Base-by-base conservation (phyloP, 2,329 filamentous ascomycete species). In the Trichoderma sp. region DNA sequence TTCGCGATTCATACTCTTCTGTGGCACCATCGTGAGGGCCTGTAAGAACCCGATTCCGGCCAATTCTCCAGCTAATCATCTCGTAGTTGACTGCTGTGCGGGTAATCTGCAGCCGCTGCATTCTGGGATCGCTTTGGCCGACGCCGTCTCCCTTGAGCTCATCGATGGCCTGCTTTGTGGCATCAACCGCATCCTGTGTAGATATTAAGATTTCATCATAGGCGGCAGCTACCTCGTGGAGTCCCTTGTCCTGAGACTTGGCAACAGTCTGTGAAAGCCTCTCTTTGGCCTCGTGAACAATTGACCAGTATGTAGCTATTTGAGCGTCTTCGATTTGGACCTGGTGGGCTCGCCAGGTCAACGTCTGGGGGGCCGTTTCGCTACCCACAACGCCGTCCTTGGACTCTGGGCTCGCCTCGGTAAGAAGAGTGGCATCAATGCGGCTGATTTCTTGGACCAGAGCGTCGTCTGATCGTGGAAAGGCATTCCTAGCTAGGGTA, bases 21-120 rank as follows among this genome's bases (percentile, higher is more conserved):
- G 85, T 78, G 17, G 92, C 85, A 3, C 94, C 94, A 73, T 98
- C 94, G 65, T 91, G 85, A 7, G 87, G 82, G n/a, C 94, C 94
- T 61, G 93, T 92, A 70, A 99, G 82, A 0, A 97, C 90, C 64
- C 95, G 86, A 78, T 99, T 98, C 57, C 95, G 90, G 29, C 94
- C 94, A 71, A 98, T 92, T 77, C 95, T 87, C 94, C 94, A 98
- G 75, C 92, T 94, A 67, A 99, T 91, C 79, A 97, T 88, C 72
- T 92, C 92, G 78, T 97, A 98, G 78, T 95, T 97, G 67, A 98
- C 92, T 1, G 94, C 93, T 0, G 96, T 96, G 70, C 92, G 90
- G 4, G 94, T 97, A 68, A 99, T 91, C 72, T 97, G 94, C 54
- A 99, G 82, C 73, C 93, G 90, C 80, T 99, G 95, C 89, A 99